Evolutionary conservation across 768 basidiomycete genomes (phyloP).

Genomic region (Phylloporus sp.): DNA sequence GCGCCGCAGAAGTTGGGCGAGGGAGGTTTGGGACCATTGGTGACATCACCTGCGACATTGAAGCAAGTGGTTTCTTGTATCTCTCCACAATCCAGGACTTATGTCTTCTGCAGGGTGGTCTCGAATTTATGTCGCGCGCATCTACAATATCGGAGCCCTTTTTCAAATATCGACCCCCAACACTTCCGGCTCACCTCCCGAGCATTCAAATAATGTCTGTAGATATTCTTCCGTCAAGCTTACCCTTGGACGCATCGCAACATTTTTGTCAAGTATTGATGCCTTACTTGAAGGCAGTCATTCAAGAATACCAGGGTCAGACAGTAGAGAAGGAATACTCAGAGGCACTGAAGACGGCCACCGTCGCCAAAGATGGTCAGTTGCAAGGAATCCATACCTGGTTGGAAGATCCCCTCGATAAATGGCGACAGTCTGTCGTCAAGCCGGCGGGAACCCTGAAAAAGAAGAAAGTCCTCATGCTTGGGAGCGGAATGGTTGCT

Average conservation of each 20-base stretch:
- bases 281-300: constrained; percentile 63
- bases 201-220: constrained; percentile 81
- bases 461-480: constrained; percentile 69
- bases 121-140: constrained; percentile 74
- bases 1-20: constrained; percentile 46
- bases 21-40: constrained; percentile 70
- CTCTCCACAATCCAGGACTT: not conserved
- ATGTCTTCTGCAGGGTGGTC: constrained; percentile 55
- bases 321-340: constrained; percentile 25
- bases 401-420: constrained; percentile 51
- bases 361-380: constrained; percentile 58
- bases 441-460: constrained; percentile 9
- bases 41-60: constrained; percentile 89
- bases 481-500: constrained; percentile 96
- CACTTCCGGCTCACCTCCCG: constrained; percentile 44
- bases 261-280: constrained; percentile 67
- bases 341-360: constrained; percentile 62
- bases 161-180: constrained; percentile 47
- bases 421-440: constrained; percentile 31
- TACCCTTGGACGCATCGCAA: constrained; percentile 76
- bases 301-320: constrained; percentile 38
- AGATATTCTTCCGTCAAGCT: constrained; percentile 84
- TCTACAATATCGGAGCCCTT: constrained; percentile 79
- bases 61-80: constrained; percentile 40
- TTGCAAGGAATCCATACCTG: constrained; percentile 53